Evolutionary conservation across 1,139 yeast genomes (phyloP), one percentile per base, ranked within the genome.

Genomic region (Protomyces gravidus): DNA sequence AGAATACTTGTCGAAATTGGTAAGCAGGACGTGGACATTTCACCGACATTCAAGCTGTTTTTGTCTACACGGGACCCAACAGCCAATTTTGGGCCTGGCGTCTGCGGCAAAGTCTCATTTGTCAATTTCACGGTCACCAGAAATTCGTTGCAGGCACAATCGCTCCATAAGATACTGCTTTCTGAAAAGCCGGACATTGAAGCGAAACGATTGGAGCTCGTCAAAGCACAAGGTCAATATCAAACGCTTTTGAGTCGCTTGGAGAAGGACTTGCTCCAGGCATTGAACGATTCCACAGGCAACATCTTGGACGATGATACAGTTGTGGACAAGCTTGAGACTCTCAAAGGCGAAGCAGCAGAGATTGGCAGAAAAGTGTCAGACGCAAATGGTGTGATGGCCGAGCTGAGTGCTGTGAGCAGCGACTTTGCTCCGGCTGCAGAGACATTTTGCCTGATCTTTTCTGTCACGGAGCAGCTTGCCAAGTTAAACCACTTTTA

Each of bases 81-180:
- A 5, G 76, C 85, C 0, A 59, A 45, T 0, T 68, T 86, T 2
- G 72, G 85, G 0, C 75, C 85, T 2, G 85, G 80, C 68, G 76
- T 89, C 13, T 68, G 78, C 6, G 77, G 90, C 19, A 75, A 95
- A 63, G 80, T 86, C 5, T 74, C 83, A 1, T 67, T 83, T 5
- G 76, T 88, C 26, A 89, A 88, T 70, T 90, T 85, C 70, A 78
- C 92, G 0, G 74, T 86, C 23, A 86, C 96, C 0, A 75, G 79
- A 51, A 80, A 82, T 50, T 83, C 85, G 58, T 74, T 90, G 60
- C 84, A 85, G 62, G 77, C 78, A 40, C 85, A 84, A 64, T 76
- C 87, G 0, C 73, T 88, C 58, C 81, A 85, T 64, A 72, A 79
- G 59, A 76, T 88, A 0, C 72, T 90, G 50, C 71, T 74, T 48